These are phyloP conservation scores for Bothriochloa decipiens DNA, from an alignment of 176 grass and related monocot genomes.

Conservation along the genomic window DNA sequence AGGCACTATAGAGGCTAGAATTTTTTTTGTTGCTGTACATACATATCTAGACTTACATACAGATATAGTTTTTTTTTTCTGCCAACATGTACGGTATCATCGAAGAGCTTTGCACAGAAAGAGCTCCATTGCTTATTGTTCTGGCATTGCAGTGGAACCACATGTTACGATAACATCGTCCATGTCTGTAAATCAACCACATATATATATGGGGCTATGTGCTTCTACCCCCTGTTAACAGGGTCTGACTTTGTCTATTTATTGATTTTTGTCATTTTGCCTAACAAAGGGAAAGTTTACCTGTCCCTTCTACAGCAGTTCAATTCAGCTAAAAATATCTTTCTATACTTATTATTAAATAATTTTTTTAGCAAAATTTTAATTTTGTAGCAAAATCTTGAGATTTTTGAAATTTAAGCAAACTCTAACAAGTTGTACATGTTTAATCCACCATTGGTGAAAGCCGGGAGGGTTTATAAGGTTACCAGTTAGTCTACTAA, in stretches of 20 bases:
- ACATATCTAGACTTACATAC: constrained; percentile 36
- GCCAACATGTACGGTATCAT: background rate
- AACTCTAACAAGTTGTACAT: too few species aligned
- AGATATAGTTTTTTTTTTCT: constrained; percentile 21
- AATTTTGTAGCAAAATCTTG: too few species aligned
- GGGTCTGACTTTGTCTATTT: too few species aligned
- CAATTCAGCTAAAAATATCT: background rate
- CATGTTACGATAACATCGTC: background rate
- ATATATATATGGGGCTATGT: background rate
- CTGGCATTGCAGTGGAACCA: background rate
- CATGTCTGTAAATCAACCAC: background rate
- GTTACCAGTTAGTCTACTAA: background rate
- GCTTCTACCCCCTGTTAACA: too few species aligned
- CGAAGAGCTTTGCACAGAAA: background rate
- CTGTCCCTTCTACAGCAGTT: background rate
- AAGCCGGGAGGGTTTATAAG: background rate
- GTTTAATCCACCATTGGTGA: background rate
- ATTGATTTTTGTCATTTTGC: too few species aligned
- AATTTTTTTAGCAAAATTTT: too few species aligned
- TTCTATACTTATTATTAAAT: background rate
- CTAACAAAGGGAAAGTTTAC: too few species aligned
- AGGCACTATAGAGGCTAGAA: constrained; percentile 59
- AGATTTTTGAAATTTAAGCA: too few species aligned
- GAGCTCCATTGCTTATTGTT: constrained; percentile 12
- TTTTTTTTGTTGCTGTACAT: constrained; percentile 33